A percentile compares a stretch with the other conserved stretches of the same genome.
Evolutionary conservation across 83 land plant species (phyloP).

Genomic region (Thuja plicata): DNA sequence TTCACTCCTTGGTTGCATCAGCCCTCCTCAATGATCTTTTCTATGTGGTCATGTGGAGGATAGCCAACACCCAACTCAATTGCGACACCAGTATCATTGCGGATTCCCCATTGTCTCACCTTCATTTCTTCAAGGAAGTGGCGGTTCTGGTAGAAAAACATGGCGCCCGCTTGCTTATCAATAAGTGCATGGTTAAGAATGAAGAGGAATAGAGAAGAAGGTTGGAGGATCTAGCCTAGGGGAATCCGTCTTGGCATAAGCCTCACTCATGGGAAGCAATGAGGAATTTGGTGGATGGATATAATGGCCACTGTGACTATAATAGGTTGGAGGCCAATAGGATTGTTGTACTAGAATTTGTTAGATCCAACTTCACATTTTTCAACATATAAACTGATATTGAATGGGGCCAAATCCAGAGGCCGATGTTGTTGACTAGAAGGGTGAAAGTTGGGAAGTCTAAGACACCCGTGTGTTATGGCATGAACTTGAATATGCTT

Average conservation of each 20-base stretch:
- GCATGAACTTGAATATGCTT: no score
- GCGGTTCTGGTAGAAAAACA: conserved; percentile 14
- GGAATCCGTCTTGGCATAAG: conserved; percentile 46
- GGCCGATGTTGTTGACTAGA: no score
- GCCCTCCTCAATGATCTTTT: no score
- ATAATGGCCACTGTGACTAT: conserved; percentile 44
- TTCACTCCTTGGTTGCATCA: conserved; percentile 27
- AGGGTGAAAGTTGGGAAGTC: no score
- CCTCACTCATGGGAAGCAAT: conserved; percentile 54
- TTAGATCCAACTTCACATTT: no score
- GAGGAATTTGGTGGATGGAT: conserved; percentile 42
- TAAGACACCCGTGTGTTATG: no score
- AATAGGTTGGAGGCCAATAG: conserved; percentile 31
- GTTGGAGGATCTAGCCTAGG: conserved; percentile 36
- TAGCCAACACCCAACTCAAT: conserved; percentile 62
- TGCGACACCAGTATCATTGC: conserved; percentile 57
- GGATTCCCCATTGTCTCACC: conserved; percentile 77
- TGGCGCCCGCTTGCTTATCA: conserved; percentile 36
- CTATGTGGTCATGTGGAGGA: conserved; percentile 57
- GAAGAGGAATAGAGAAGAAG: conserved; percentile 51
- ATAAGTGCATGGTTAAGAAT: conserved; percentile 57
- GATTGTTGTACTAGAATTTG: no score
- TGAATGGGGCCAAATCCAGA: no score
- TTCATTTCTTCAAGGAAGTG: conserved; percentile 45
- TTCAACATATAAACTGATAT: no score